phyloP scores from a whole-genome alignment of 2,329 filamentous ascomycete species.

The Tolypocladium inflatum region DNA sequence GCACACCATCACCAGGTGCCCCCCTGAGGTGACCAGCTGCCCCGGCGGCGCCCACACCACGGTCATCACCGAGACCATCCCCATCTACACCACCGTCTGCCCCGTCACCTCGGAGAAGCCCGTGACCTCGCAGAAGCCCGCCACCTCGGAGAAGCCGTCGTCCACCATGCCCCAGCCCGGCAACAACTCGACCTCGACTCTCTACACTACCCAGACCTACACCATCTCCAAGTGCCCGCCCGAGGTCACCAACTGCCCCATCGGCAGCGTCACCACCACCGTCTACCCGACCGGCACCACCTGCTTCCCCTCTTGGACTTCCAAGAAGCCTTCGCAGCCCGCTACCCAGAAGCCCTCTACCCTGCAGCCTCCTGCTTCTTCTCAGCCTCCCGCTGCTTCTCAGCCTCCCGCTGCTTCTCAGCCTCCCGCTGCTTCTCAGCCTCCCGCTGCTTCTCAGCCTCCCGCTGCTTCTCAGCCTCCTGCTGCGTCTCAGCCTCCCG shows the following conservation, averaged over 20 bases:
- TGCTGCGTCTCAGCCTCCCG: not conserved
- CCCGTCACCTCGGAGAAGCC: slow-evolving; percentile 21
- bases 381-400: not conserved
- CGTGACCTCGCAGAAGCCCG: not conserved
- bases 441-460: not conserved
- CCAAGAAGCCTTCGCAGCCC: not conserved
- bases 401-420: not conserved
- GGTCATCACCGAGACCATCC: slow-evolving; percentile 16
- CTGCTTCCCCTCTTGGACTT: slow-evolving; percentile 11
- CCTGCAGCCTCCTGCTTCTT: not conserved
- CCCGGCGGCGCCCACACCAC: slow-evolving; percentile 15
- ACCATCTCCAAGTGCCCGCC: slow-evolving; percentile 22
- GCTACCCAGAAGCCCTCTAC: not conserved
- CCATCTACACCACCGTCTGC: slow-evolving; percentile 32
- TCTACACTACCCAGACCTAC: slow-evolving; percentile 21
- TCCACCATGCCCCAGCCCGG: not conserved
- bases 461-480: not conserved
- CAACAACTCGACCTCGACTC: slow-evolving; percentile 8
- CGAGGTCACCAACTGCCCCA: slow-evolving; percentile 18
- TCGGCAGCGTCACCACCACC: slow-evolving; percentile 19
- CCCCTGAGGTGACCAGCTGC: slow-evolving; percentile 18
- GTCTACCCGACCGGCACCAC: slow-evolving; percentile 20
- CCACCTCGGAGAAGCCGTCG: not conserved
- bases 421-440: not conserved
- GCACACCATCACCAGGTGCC: slow-evolving; percentile 19